Base-by-base conservation (phyloP, 1,284 basidiomycete species). In the Cystobasidiaceae sp. region DNA sequence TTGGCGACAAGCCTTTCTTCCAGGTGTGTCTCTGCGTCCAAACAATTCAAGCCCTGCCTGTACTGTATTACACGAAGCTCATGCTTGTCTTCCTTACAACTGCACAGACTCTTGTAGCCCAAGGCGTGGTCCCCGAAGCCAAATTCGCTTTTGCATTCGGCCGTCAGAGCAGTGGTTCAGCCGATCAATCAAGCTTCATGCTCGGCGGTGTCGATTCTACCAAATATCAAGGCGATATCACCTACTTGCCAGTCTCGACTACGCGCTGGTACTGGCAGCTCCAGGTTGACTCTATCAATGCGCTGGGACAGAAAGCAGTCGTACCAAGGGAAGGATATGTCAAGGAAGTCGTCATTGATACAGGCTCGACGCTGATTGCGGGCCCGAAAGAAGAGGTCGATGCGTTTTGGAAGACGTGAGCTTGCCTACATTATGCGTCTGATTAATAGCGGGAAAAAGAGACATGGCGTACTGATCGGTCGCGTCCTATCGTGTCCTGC, bases 261-360 rank as follows among this genome's bases (percentile, higher is more conserved):
- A 86, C 92, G 75, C 92, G 90, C 82, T 96, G 92, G 8, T 98
- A 98, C 81, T 98, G 96, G 94, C 77, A 78, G 73, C 76, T 79
- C 27, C 74, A 74, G n/a, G 73, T 79, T 51, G 76, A 78, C 71
- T 50, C 45, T 21, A 27, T 61, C 48, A 51, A 49, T 50, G 48
- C 43, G 21, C 28, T 9, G 23, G 58, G 58, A 21, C 21, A 51
- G 34, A 19, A 17, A 13, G 73, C 73, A 69, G 72, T 79, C 58
- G 72, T 71, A 30, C 76, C 78, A 48, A 93, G 72, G 82, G 93
- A n/a, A 88, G 93, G 72, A 86, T 85, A 79, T 91, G 90, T 61
- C 15, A 61, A 39, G 27, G 46, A 61, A 30, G 93, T 93, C 72
- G 92, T 93, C 52, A 96, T 97, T 71, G 93, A 97, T 77, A 97